Evolutionary conservation across 169 alveolate species (phyloP).

Genomic region (Cryptosporidium xiaoi): DNA sequence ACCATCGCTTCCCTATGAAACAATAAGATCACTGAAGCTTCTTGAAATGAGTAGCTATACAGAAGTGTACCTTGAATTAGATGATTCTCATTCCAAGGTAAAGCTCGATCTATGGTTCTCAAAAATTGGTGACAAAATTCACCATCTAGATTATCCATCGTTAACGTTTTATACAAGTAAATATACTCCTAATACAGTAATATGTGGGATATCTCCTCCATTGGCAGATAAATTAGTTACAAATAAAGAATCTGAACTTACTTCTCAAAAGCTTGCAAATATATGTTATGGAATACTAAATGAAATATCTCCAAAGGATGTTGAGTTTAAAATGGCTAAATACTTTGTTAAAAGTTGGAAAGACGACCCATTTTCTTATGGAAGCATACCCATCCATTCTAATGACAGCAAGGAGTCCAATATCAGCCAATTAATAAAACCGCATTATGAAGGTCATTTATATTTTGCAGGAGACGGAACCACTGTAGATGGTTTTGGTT

Average conservation of each 20-base stretch:
- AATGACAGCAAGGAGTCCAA: conserved; percentile 39
- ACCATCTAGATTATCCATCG: conserved; percentile 48
- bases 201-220: conserved; percentile 62
- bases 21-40: conserved; percentile 33
- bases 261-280: conserved; percentile 20
- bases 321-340: conserved; percentile 5
- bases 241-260: conserved; percentile 1
- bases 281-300: conserved; percentile 30
- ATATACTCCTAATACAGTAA: conserved; percentile 37
- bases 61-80: conserved; percentile 21
- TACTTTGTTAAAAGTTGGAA: conserved; percentile 55
- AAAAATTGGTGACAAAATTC: conserved; percentile 46
- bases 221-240: conserved; percentile 20
- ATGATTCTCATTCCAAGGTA: neutral
- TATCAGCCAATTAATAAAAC: conserved; percentile 54
- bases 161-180: conserved; percentile 36
- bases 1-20: conserved; percentile 58
- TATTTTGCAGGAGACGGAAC: conserved; percentile 75
- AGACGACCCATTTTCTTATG: conserved; percentile 34
- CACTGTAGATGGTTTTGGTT: conserved; percentile 58
- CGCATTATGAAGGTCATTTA: conserved; percentile 62
- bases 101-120: conserved; percentile 8
- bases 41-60: conserved; percentile 66
- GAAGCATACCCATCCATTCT: conserved; percentile 65
- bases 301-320: conserved; percentile 38